Evolutionary conservation across 129 eudicot species (phyloP).

Genomic region (Saposhnikovia divaricata): DNA sequence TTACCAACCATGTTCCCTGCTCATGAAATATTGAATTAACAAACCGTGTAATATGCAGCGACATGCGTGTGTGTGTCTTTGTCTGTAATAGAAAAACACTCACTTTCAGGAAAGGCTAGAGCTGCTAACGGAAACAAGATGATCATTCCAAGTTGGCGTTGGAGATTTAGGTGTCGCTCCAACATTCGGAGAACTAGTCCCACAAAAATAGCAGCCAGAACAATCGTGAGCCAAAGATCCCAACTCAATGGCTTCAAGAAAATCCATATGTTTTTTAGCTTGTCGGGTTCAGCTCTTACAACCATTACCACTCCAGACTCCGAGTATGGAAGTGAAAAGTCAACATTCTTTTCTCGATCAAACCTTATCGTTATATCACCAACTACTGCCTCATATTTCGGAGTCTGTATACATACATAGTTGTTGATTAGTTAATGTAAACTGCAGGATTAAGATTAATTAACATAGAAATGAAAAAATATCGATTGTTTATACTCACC

Average conservation of each 20-base stretch:
- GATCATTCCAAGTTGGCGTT: constrained; percentile 23
- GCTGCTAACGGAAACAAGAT: constrained; percentile 29
- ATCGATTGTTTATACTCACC: constrained; percentile 11
- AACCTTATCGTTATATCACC: constrained; percentile 38
- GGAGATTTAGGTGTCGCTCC: constrained; percentile 30
- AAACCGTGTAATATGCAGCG: neutral
- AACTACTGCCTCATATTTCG: constrained; percentile 24
- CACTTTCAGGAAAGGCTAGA: constrained; percentile 4
- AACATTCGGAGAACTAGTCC: constrained; percentile 30
- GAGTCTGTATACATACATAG: neutral
- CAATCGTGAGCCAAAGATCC: constrained; percentile 30
- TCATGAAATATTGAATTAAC: neutral
- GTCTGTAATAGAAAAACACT: neutral
- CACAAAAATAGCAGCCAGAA: constrained; percentile 15
- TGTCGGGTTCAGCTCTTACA: constrained; percentile 11
- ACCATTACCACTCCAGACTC: constrained; percentile 37
- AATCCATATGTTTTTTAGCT: constrained; percentile 28
- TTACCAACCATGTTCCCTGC: constrained; percentile 20
- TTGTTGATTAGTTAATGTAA: neutral
- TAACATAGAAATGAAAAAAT: neutral
- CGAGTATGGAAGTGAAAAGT: constrained; percentile 33
- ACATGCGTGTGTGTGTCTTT: neutral
- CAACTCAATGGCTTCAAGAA: constrained; percentile 34
- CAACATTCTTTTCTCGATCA: constrained; percentile 14
- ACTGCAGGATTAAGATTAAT: neutral